Base-by-base conservation (phyloP, 345 rosid genomes). In the Aethionema arabicum region DNA sequence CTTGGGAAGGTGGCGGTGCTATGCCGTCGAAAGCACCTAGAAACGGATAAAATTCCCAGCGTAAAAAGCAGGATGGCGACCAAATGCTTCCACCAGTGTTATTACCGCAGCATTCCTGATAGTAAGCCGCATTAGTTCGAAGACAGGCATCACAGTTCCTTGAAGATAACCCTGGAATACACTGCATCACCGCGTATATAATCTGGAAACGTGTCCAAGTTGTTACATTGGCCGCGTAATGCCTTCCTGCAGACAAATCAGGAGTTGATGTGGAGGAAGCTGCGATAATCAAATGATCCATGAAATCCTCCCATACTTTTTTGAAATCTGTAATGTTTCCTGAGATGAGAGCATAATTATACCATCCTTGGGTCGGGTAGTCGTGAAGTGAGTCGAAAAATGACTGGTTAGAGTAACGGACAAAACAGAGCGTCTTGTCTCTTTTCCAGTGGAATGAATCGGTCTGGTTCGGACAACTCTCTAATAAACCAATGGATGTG, bases 371-470 rank as follows among this genome's bases (percentile, higher is more conserved):
- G 2, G 0, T 44, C 21, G 67, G 67, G 4, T 29, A 2, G 11
- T 4, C 1, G 3, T 62, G 61, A 35, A 5, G 4, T 4, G 5
- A 8, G 2, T 66, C 32, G 4, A 54, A 65, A 14, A 82, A 56
- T 5, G 64, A 47, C 6, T 48, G 45, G 45, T 80, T 71, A 3
- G 83, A 32, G 44, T 83, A 83, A 4, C 78, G 73, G 4, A 78
- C 41, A 37, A 74, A 59, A 52, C 87, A 81, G 46, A 67, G 52
- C 3, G 73, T 60, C 8, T 60, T 9, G 21, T 27, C 5, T 4
- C 62, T 68, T 37, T 46, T 60, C 76, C 79, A 75, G 30, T 54
- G 14, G 10, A 68, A 44, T 14, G 83, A 81, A 3, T 83, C 78
- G 6, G 64, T 76, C 46, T 47, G 74, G 67, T 68, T 59, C 2